Percentiles rank a stretch among this genome's conserved stretches.
These are phyloP conservation scores for Planoprotostelium fungivorum DNA, from an alignment of 78 protist genomes.

Conservation along the genomic window DNA sequence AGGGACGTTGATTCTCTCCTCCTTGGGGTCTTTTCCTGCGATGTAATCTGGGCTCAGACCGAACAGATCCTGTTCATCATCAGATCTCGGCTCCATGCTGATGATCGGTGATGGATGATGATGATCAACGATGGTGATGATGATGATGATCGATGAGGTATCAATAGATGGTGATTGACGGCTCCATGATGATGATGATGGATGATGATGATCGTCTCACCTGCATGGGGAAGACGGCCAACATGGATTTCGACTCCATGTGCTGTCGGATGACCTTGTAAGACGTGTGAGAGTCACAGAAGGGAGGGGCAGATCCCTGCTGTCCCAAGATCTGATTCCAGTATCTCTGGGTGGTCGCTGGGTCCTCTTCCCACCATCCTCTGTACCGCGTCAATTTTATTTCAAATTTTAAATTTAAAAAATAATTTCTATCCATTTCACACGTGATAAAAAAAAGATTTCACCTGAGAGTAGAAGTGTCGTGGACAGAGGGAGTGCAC, in stretches of 20 bases:
- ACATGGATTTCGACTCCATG: slow-evolving; percentile 49
- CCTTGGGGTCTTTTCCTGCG: slow-evolving; percentile 39
- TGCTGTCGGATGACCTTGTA: slow-evolving; percentile 46
- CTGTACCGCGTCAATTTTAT: too few species aligned
- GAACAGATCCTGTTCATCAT: slow-evolving; percentile 66
- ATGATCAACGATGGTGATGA: too few species aligned
- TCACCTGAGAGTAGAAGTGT: slow-evolving; percentile 66
- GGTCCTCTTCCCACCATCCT: slow-evolving; percentile 75
- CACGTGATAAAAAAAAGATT: too few species aligned
- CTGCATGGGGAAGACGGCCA: slow-evolving; percentile 65
- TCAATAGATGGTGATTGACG: too few species aligned
- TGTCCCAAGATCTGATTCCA: slow-evolving; percentile 42
- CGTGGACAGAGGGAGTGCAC: slow-evolving; percentile 72
- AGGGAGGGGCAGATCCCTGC: slow-evolving; percentile 56
- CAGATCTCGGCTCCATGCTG: too few species aligned
- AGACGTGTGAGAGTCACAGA: slow-evolving; percentile 38
- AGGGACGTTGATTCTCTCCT: slow-evolving; percentile 72
- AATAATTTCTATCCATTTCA: too few species aligned
- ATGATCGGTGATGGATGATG: too few species aligned
- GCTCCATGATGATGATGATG: too few species aligned
- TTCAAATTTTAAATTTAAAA: too few species aligned
- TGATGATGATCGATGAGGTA: too few species aligned
- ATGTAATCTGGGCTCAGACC: slow-evolving; percentile 22
- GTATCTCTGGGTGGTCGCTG: slow-evolving; percentile 41
- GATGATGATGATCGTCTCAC: not conserved